Percentiles rank a stretch among this genome's conserved stretches.
Conservation (phyloP, 768 basidiomycete genomes). For the Auriculariales sp. region DNA sequence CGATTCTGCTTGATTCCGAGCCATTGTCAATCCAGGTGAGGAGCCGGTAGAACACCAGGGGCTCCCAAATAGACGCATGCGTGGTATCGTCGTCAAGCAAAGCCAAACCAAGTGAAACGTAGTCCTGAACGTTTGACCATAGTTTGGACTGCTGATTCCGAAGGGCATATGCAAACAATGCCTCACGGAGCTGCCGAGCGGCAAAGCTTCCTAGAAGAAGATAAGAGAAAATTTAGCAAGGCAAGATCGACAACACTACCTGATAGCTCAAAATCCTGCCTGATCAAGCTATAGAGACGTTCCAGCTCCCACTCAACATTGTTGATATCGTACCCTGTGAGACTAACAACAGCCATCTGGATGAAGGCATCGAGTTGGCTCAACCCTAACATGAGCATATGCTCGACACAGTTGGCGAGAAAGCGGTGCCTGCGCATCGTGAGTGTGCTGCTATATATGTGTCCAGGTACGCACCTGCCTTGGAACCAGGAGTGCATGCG, state of each 20-base stretch:
- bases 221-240: background rate
- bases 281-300: background rate
- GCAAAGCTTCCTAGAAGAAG: background rate
- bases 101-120: background rate
- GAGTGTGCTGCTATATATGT: background rate
- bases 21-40: background rate
- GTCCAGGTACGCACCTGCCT: background rate
- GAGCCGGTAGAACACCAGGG: background rate
- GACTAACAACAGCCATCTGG: background rate
- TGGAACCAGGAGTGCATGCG: background rate
- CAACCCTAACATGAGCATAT: background rate
- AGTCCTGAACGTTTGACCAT: background rate
- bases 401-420: background rate
- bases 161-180: background rate
- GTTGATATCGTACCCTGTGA: background rate
- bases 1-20: background rate
- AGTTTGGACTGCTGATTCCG: background rate
- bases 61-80: background rate
- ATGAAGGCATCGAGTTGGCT: background rate
- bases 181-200: background rate
- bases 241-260: background rate
- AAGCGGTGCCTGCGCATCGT: background rate
- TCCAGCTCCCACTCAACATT: background rate
- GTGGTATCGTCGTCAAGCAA: background rate
- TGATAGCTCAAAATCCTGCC: background rate